Base-by-base conservation (phyloP, 2,329 filamentous ascomycete genomes). In the Dactylellina haptotyla region DNA sequence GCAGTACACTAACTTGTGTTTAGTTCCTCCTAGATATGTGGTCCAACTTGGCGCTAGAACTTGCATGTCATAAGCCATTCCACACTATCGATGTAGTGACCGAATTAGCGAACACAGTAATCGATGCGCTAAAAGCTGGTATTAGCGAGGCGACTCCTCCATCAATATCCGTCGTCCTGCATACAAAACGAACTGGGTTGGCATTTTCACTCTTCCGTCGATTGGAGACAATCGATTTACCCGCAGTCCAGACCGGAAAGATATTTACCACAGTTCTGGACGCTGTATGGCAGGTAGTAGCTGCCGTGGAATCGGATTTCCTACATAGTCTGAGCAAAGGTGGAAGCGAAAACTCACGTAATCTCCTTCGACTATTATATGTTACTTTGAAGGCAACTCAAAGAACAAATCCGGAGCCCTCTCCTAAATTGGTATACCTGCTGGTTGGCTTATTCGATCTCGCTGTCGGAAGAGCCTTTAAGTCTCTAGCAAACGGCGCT, bases 21-120 rank as follows among this genome's bases (percentile, higher is more conserved):
- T 78, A 92, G 89, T 87, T 88, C 45, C 86, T 99, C 16, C 90
- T 97, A 75, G 88, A 92, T 77, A 90, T 92, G 63, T 98, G 94
- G 92, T 93, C 96, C 80, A 89, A 92, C 70, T 85, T 99, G 6
- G 87, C 94, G 12, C 85, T 95, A 54, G 94, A 97, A 78, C 85
- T 99, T 53, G 58, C 69, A 0, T 92, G 90, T 79, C 87, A 87
- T n/a, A 83, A 85, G 41, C 84, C 86, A 34, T 82, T 83, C 58
- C 82, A 83, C 16, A 84, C 86, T 58, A 80, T 82, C 39, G 82
- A 84, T 23, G 83, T 94, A 2, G 87, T 89, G 64, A 88, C 86
- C 77, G 86, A 90, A 64, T 88, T 96, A 83, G 83, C 91, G 30
- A 85, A 89, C 67, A 89, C 96, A 50, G 88, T 91, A 5, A 86